phyloP scores from a whole-genome alignment of 140 eudicot species.

The Oenanthe javanica region DNA sequence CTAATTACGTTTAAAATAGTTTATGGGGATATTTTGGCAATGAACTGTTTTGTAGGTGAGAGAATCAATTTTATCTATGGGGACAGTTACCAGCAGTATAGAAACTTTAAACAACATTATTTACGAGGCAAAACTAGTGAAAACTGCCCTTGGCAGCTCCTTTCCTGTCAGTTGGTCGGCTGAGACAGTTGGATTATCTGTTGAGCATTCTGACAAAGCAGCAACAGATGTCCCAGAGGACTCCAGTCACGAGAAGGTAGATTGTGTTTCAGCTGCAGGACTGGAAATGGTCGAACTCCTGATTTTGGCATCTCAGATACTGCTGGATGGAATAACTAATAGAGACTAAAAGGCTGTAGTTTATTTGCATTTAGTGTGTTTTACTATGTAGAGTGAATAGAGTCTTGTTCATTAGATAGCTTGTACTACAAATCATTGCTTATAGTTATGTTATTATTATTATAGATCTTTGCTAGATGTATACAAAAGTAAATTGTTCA shows the following conservation, averaged over 20 bases:
- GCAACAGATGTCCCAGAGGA: conserved; percentile 7
- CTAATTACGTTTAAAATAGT: neutral
- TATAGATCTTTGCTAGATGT: neutral
- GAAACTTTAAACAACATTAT: conserved; percentile 46
- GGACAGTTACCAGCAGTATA: conserved; percentile 9
- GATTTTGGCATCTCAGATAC: conserved; percentile 49
- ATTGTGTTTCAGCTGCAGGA: conserved; percentile 81
- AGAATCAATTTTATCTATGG: conserved; percentile 30
- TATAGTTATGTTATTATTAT: neutral
- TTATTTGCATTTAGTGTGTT: neutral
- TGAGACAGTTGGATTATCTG: conserved; percentile 22
- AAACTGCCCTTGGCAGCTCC: conserved; percentile 69
- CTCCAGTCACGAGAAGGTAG: conserved; percentile 41
- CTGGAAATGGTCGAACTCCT: conserved; percentile 79
- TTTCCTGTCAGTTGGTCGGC: conserved; percentile 90
- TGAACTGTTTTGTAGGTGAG: conserved; percentile 35
- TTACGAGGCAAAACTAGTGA: conserved; percentile 60
- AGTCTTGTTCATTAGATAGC: neutral
- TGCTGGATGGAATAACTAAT: conserved; percentile 23
- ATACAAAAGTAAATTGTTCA: neutral
- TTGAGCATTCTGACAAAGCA: conserved; percentile 11
- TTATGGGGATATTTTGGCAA: neutral
- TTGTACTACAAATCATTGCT: neutral
- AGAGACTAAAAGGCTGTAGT: neutral
- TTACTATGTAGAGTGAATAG: neutral